phyloP scores from a whole-genome alignment of 179 eudicot genomes.

The Silene coronaria region DNA sequence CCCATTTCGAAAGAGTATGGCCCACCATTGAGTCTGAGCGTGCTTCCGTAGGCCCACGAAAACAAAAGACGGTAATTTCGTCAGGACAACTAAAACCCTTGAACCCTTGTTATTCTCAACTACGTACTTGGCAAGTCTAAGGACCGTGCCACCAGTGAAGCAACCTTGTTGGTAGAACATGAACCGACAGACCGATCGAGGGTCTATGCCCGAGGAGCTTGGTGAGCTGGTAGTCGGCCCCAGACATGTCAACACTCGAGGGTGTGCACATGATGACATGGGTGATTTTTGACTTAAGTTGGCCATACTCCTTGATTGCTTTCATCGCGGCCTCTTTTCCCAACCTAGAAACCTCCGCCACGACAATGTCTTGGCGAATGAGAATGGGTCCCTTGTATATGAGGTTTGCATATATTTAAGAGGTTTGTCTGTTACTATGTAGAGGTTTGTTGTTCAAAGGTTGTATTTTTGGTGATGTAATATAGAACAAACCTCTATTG shows the following conservation, averaged over 20 bases:
- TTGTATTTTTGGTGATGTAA: too few species aligned
- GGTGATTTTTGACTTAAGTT: conserved; percentile 25
- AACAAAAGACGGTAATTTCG: conserved; percentile 52
- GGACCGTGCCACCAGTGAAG: conserved; percentile 63
- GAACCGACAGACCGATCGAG: conserved; percentile 40
- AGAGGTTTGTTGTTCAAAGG: too few species aligned
- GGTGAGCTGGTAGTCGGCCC: conserved; percentile 29
- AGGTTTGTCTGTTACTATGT: too few species aligned
- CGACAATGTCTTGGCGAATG: conserved; percentile 14
- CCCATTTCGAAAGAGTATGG: conserved; percentile 57
- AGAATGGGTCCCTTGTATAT: too few species aligned
- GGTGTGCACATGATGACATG: conserved; percentile 26
- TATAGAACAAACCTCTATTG: too few species aligned
- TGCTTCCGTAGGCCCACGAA: conserved; percentile 53
- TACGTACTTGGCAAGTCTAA: conserved; percentile 56
- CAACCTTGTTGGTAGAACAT: conserved; percentile 78
- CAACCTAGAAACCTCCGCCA: conserved; percentile 18
- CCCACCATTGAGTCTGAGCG: conserved; percentile 55
- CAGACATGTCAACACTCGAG: conserved; percentile 27
- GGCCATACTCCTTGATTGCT: too few species aligned
- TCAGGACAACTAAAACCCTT: conserved; percentile 55
- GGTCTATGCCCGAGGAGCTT: conserved; percentile 30
- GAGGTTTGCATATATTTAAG: too few species aligned
- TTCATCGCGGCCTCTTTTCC: conserved; percentile 26
- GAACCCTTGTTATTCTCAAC: conserved; percentile 62